A percentile compares a stretch with the other conserved stretches of the same genome.
Evolutionary conservation across 495 filamentous ascomycete genomes (phyloP).

Genomic region (Barbatosphaeria neglecta): DNA sequence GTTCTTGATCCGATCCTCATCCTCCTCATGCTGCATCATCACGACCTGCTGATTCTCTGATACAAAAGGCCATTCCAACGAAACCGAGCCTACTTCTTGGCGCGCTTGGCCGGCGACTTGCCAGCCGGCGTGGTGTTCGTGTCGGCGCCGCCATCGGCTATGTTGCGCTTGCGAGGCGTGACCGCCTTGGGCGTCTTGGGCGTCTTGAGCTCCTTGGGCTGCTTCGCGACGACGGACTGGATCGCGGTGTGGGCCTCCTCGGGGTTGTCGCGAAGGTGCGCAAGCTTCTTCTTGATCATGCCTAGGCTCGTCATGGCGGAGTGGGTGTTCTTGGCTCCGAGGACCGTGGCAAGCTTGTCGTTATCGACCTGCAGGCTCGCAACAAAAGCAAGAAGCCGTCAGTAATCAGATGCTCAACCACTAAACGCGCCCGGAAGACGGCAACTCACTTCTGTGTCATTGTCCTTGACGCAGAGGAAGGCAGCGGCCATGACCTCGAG

Average conservation of each 20-base stretch:
- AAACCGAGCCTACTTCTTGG: not conserved
- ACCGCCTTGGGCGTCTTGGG: no score
- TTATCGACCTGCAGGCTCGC: not conserved
- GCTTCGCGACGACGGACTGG: not conserved
- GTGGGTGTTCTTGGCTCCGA: not conserved
- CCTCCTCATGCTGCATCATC: no score
- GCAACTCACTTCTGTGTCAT: no score
- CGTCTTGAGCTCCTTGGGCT: no score
- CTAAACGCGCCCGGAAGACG: no score
- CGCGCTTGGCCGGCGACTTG: not conserved
- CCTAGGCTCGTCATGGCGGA: not conserved
- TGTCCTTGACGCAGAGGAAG: not conserved
- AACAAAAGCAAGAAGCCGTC: no score
- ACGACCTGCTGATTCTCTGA: no score
- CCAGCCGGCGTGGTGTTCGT: no score
- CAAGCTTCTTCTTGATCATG: not conserved
- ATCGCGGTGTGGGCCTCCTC: not conserved
- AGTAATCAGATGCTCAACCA: no score
- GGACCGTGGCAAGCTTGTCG: not conserved
- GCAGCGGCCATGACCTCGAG: not conserved
- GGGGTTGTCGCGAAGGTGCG: not conserved
- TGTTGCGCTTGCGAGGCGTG: not conserved
- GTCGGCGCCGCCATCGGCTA: not conserved
- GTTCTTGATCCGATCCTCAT: no score
- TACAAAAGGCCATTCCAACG: no score